Evolutionary conservation across 495 filamentous ascomycete species (phyloP), one percentile per base, ranked within the genome.

Genomic region (Aspergillus taichungensis): DNA sequence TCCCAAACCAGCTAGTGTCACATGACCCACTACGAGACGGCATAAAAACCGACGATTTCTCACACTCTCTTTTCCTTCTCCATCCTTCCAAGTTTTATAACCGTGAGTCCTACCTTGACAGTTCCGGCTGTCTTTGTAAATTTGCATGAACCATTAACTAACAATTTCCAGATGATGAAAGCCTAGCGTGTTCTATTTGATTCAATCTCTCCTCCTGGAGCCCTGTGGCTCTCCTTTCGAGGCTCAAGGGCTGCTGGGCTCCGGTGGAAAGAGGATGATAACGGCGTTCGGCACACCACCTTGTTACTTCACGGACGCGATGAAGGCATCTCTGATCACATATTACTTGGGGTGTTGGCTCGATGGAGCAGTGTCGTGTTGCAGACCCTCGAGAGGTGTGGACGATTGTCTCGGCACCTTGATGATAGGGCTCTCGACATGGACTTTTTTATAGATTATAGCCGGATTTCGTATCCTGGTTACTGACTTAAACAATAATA

Each of bases 71-170:
- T 69, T 76, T 74, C 78, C 66, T 71, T 80, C 79, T 80, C 71
- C 74, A 92, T 94, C 89, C 88, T 94, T 95, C 89, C 88, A 88
- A 86, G 82, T 88, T 94, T 94, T 87, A 83, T 83, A 82, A 75
- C 84, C 67, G 91, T 97, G 72, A 80, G 88, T 74, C 50, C 44
- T 56, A 42, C 42, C 43, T 37, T 45, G 18, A 24, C 4, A 24
- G 18, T 4, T 24, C 1, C 4, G 1, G 18, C 18, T 24, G 18
- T 24, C 30, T 27, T n/a, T 34, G 9, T n/a, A 29, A 3, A 14
- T 10, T 37, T 24, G 10, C 37, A 30, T 32, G 30, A n/a, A 34
- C 11, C 24, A 29, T 13, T 13, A 59, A 57, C 78, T 83, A 65
- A 83, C 60, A 36, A 28, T 41, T 37, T 49, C 5, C 62, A 95